Percentiles rank a stretch among this genome's conserved stretches.
phyloP scores from a whole-genome alignment of 2,329 filamentous ascomycete species.

The Botryotinia narcissicola region DNA sequence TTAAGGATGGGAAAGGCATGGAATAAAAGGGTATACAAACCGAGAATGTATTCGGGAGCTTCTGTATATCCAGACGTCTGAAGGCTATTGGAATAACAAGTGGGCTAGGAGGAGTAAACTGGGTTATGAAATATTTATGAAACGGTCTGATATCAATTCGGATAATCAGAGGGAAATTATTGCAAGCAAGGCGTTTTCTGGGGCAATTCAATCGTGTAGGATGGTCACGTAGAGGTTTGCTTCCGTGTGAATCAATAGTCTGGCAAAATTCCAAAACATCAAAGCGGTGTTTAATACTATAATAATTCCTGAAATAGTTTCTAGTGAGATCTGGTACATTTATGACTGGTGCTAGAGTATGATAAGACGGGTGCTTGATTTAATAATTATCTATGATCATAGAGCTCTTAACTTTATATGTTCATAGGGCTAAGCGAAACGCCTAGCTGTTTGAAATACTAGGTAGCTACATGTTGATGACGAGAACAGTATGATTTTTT shows the following conservation, averaged over 20 bases:
- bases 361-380: neutral
- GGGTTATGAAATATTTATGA: neutral
- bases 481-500: too few relatives aligned
- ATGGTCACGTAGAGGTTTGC: neutral
- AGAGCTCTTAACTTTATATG: too few relatives aligned
- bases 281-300: neutral
- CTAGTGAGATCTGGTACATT: neutral
- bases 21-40: neutral
- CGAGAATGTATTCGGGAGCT: neutral
- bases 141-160: neutral
- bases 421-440: too few relatives aligned
- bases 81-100: neutral
- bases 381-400: too few relatives aligned
- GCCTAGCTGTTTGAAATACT: too few relatives aligned
- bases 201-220: neutral
- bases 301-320: neutral
- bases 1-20: constrained; percentile 17
- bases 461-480: too few relatives aligned
- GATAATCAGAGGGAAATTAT: neutral
- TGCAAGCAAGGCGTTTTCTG: constrained; percentile 4
- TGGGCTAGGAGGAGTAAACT: neutral
- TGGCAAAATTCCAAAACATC: neutral
- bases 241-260: neutral
- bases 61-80: neutral
- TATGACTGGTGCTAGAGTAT: neutral